phyloP scores from a whole-genome alignment of 768 basidiomycete species.

The Trametes cubensis region DNA sequence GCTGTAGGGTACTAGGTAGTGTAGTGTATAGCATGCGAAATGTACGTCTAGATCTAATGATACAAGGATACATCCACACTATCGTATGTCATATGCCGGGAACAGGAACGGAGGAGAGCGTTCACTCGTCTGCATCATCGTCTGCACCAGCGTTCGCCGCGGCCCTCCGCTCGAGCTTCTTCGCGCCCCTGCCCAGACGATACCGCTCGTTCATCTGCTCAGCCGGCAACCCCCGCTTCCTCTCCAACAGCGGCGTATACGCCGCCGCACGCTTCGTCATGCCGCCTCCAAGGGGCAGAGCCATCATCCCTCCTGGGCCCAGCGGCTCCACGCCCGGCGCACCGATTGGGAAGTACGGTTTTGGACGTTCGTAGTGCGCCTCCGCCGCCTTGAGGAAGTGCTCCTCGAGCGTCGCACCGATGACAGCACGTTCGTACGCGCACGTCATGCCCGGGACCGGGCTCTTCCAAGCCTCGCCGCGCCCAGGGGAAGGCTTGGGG shows the following conservation, averaged over 20 bases:
- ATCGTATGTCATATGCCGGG: not conserved
- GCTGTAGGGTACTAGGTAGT: slow-evolving; percentile 7
- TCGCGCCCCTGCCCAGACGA: slow-evolving; percentile 65
- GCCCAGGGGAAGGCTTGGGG: slow-evolving; percentile 36
- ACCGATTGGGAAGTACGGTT: slow-evolving; percentile 42
- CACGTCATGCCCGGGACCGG: slow-evolving; percentile 28
- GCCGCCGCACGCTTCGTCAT: slow-evolving; percentile 58
- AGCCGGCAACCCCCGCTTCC: slow-evolving; percentile 70
- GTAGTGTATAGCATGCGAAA: slow-evolving; percentile 6
- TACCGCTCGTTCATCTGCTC: slow-evolving; percentile 80
- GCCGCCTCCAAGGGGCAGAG: slow-evolving; percentile 75
- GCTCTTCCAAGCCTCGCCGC: slow-evolving; percentile 27
- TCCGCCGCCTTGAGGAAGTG: slow-evolving; percentile 66
- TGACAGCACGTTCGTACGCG: slow-evolving; percentile 56
- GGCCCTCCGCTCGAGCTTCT: slow-evolving; percentile 34
- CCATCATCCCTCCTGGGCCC: slow-evolving; percentile 36
- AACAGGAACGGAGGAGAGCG: not conserved
- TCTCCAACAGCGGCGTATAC: slow-evolving; percentile 67
- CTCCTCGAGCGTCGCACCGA: slow-evolving; percentile 62
- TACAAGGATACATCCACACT: slow-evolving; percentile 3
- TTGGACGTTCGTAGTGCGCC: slow-evolving; percentile 49
- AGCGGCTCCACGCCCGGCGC: slow-evolving; percentile 17
- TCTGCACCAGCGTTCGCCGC: not conserved
- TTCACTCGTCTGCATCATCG: slow-evolving; percentile 25
- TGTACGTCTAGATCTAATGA: slow-evolving; percentile 20